These are phyloP conservation scores for Colletotrichum musicola DNA, from an alignment of 2,329 filamentous ascomycete genomes.

Conservation along the genomic window DNA sequence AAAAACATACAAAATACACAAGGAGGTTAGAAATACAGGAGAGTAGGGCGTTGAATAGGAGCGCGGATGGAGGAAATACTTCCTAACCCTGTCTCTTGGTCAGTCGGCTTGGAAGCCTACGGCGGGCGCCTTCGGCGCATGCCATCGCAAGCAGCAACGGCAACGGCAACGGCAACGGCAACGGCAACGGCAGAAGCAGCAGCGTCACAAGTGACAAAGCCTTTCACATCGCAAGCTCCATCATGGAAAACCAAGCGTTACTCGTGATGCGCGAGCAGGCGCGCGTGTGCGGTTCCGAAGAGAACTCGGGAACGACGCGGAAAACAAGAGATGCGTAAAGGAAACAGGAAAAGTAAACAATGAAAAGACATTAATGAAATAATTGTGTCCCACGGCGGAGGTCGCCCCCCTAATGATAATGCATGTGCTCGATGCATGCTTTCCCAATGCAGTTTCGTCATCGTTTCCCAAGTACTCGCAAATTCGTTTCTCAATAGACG, in stretches of 20 bases:
- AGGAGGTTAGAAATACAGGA: not conserved
- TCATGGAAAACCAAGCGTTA: constrained; percentile 26
- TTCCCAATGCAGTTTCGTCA: constrained; percentile 13
- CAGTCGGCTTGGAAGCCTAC: not conserved
- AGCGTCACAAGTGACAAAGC: not conserved
- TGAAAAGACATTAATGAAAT: constrained; percentile 23
- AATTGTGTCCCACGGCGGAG: constrained; percentile 11
- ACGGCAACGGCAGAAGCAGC: too few species aligned
- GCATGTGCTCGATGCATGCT: constrained; percentile 31
- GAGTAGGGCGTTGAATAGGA: not conserved
- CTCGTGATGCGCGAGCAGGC: constrained; percentile 13
- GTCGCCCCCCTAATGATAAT: constrained; percentile 19
- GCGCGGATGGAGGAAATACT: too few species aligned
- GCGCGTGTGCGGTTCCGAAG: not conserved
- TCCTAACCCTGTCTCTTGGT: too few species aligned
- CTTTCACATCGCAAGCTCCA: not conserved
- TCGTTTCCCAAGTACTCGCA: constrained; percentile 18
- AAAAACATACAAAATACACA: not conserved
- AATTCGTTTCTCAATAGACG: not conserved
- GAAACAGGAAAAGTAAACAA: not conserved
- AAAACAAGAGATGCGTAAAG: not conserved
- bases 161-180: too few species aligned
- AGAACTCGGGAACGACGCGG: too few species aligned
- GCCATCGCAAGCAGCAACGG: not conserved
- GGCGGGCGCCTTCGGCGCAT: not conserved